A percentile compares a stretch with the other conserved stretches of the same genome.
These are phyloP conservation scores for Blepharisma japonicum DNA, from an alignment of 73 alveolate genomes.

Conservation along the genomic window DNA sequence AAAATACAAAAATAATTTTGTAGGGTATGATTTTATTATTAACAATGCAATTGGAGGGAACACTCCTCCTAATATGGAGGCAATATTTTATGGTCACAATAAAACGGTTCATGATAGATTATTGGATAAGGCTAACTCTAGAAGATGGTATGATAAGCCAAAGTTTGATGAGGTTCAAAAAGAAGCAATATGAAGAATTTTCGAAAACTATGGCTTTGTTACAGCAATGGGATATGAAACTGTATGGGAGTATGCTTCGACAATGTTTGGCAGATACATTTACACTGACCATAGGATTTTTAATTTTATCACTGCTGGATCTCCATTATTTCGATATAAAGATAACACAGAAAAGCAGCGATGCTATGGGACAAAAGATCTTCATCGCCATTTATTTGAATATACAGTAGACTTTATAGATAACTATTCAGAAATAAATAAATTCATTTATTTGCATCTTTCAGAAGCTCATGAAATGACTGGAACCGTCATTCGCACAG, in stretches of 20 bases:
- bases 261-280: neutral
- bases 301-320: neutral
- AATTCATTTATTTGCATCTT: constrained; percentile 4
- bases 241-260: neutral
- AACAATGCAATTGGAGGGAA: neutral
- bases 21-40: constrained; percentile 6
- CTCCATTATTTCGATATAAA: neutral
- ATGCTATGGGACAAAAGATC: neutral
- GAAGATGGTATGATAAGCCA: neutral
- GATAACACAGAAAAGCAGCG: neutral
- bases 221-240: neutral
- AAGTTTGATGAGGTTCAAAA: neutral
- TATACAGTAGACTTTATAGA: neutral
- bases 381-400: neutral
- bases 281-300: neutral
- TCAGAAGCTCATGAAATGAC: constrained; percentile 11
- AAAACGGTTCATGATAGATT: neutral
- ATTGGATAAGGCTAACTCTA: neutral
- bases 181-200: neutral
- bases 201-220: neutral
- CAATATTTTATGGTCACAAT: neutral
- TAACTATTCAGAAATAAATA: neutral
- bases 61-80: neutral
- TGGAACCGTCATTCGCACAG: neutral
- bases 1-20: neutral